These are phyloP conservation scores for Hirsutella minnesotensis DNA, from an alignment of 2,329 filamentous ascomycete genomes.

Conservation along the genomic window DNA sequence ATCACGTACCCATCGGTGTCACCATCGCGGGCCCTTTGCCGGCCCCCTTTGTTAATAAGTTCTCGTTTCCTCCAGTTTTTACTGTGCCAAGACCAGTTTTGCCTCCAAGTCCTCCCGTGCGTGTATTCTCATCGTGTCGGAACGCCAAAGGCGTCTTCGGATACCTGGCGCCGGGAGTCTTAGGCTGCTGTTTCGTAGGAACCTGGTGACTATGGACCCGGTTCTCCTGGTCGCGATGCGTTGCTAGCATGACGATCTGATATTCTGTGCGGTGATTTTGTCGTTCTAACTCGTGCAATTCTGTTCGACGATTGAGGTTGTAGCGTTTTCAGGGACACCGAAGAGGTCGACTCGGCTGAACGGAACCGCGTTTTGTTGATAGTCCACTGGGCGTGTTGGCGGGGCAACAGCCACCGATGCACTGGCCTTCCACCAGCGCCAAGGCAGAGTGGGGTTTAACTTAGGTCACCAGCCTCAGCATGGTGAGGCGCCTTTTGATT, in stretches of 20 bases:
- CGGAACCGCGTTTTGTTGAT: neutral
- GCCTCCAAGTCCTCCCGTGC: constrained; percentile 22
- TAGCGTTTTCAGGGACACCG: neutral
- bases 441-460: constrained; percentile 1
- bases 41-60: constrained; percentile 35
- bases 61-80: constrained; percentile 40
- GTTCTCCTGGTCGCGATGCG: constrained; percentile 81
- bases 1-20: constrained; percentile 63
- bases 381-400: constrained; percentile 38
- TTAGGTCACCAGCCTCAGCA: constrained; percentile 17
- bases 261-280: neutral
- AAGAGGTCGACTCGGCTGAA: neutral
- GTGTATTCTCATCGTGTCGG: constrained; percentile 74
- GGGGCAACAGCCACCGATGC: constrained; percentile 13
- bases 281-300: neutral
- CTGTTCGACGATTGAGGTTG: neutral
- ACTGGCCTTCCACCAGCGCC: constrained; percentile 1
- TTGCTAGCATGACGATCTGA: constrained; percentile 53
- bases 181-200: constrained; percentile 64
- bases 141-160: constrained; percentile 76
- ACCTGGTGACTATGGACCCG: constrained; percentile 64
- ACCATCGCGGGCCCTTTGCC: constrained; percentile 46
- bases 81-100: constrained; percentile 27
- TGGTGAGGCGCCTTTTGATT: neutral
- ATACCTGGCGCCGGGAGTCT: constrained; percentile 65